These are phyloP conservation scores for Alternaria sp. DNA, from an alignment of 2,329 filamentous ascomycete genomes.

Conservation along the genomic window DNA sequence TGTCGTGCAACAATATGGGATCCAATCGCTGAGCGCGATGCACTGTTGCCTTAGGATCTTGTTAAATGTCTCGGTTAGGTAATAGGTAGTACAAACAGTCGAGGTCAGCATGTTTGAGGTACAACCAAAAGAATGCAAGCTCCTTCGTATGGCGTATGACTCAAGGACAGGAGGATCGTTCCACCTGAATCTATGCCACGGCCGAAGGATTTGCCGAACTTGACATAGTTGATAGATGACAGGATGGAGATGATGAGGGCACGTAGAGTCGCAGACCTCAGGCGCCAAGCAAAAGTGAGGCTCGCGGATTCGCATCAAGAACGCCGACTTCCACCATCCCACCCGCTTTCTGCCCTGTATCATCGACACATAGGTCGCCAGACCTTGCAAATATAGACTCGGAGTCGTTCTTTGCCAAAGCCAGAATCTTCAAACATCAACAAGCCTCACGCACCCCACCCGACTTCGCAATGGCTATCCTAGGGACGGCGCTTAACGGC, in stretches of 20 bases:
- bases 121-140: too few relatives aligned
- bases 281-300: constrained; percentile 25
- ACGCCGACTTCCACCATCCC: constrained; percentile 7
- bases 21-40: background rate
- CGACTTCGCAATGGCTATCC: constrained; percentile 68
- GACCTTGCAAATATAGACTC: constrained; percentile 1
- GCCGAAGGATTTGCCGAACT: too few relatives aligned
- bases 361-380: background rate
- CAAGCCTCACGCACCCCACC: background rate
- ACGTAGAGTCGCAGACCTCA: constrained; percentile 1
- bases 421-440: constrained; percentile 1
- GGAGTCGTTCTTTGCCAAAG: constrained; percentile 10
- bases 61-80: background rate
- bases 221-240: background rate
- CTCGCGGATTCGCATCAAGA: constrained; percentile 23
- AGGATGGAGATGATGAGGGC: background rate
- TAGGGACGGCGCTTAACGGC: constrained; percentile 74
- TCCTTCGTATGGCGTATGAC: too few relatives aligned
- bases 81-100: too few relatives aligned
- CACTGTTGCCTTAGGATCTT: background rate
- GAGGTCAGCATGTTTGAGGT: too few relatives aligned
- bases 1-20: background rate
- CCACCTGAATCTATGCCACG: too few relatives aligned
- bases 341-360: background rate
- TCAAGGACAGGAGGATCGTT: too few relatives aligned